A percentile compares a stretch with the other conserved stretches of the same genome.
Conservation (phyloP, 2,329 filamentous ascomycete species). For the Verticillium tricorpus region DNA sequence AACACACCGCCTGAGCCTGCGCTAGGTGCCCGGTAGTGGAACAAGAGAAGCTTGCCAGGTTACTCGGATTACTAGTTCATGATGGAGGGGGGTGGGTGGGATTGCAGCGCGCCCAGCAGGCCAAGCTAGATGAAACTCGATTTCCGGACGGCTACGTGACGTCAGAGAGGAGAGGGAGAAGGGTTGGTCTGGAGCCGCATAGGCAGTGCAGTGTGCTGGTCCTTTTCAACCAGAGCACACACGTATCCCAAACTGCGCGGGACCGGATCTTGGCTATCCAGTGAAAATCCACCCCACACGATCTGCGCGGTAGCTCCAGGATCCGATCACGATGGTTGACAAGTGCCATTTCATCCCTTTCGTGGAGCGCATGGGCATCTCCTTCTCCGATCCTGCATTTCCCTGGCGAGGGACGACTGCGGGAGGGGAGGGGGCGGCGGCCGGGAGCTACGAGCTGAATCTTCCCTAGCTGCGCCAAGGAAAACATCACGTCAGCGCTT, state of each 20-base stretch:
- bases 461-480: background rate
- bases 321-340: background rate
- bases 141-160: background rate
- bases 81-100: background rate
- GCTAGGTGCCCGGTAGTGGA: too few relatives aligned
- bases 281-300: background rate
- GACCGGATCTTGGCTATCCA: background rate
- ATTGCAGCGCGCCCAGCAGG: background rate
- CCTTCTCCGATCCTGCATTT: background rate
- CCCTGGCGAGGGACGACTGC: background rate
- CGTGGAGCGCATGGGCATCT: background rate
- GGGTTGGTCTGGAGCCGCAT: background rate
- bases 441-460: background rate
- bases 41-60: too few relatives aligned
- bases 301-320: background rate
- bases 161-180: background rate
- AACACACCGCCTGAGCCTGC: too few relatives aligned
- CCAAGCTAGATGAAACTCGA: background rate
- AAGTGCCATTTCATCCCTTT: background rate
- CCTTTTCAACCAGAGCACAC: background rate
- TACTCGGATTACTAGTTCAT: too few relatives aligned
- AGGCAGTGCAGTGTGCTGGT: background rate
- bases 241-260: too few relatives aligned
- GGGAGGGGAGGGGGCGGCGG: background rate
- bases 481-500: background rate